Conservation (phyloP, 331 rosid genomes). For the Pyrus hybrid region DNA sequence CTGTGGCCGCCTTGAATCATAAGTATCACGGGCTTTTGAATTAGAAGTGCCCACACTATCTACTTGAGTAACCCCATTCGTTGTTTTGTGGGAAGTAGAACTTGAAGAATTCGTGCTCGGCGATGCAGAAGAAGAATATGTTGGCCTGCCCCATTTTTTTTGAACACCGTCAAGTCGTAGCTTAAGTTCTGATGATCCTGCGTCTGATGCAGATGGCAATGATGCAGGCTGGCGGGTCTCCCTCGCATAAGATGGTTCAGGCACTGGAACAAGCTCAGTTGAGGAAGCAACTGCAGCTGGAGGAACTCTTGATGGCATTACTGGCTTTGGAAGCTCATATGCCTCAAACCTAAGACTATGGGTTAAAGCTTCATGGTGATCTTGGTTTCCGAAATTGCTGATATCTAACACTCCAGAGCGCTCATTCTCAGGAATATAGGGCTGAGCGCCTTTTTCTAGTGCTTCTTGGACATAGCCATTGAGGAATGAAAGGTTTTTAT, state of each 20-base stretch:
- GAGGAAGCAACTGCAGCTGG: constrained; percentile 40
- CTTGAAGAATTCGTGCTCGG: constrained; percentile 36
- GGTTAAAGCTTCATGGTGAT: constrained; percentile 53
- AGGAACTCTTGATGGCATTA: constrained; percentile 35
- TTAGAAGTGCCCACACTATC: constrained; percentile 29
- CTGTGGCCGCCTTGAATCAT: constrained; percentile 44
- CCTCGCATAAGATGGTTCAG: constrained; percentile 52
- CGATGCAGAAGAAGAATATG: constrained; percentile 49
- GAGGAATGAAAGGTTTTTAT: constrained; percentile 68
- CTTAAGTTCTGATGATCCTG: constrained; percentile 58
- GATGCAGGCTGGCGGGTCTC: constrained; percentile 47
- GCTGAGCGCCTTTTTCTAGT: constrained; percentile 75
- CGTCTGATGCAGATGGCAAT: constrained; percentile 38
- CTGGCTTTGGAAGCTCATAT: constrained; percentile 77
- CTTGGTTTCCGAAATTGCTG: constrained; percentile 49
- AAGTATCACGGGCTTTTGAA: constrained; percentile 43
- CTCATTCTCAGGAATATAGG: constrained; percentile 66
- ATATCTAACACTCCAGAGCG: constrained; percentile 43
- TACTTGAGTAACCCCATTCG: constrained; percentile 41
- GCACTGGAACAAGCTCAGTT: constrained; percentile 59
- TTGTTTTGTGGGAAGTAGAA: constrained; percentile 47
- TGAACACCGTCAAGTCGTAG: constrained; percentile 86
- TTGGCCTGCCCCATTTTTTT: constrained; percentile 74
- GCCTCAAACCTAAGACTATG: constrained; percentile 87
- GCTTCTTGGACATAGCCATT: constrained; percentile 53